Base-by-base conservation (phyloP, 768 basidiomycete genomes). In the Lactarius akahatsu region DNA sequence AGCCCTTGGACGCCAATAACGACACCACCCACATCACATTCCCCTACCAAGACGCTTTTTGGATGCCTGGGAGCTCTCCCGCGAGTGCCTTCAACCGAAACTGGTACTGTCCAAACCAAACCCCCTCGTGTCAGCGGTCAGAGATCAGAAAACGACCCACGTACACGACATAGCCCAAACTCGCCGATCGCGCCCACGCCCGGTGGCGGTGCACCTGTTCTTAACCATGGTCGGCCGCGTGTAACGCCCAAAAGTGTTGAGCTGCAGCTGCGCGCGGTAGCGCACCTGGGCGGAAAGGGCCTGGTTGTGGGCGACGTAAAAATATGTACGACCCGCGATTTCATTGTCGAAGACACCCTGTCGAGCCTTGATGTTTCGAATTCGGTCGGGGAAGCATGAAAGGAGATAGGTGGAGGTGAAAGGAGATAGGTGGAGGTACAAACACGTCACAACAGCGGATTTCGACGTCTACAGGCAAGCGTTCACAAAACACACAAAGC, bases 221-320 rank as follows among this genome's bases (percentile, higher is more conserved):
- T 93, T 95, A 36, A 97, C 91, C 2, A 87, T 88, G 16, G 88
- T 87, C n/a, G 92, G 90, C 45, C 92, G 86, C 0, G 92, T 89
- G 75, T 93, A 89, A 28, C 85, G 83, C 57, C 85, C 88, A 71
- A 97, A 92, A 6, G 88, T 86, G 77, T 96, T 96, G 59, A 98
- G 81, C 73, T 97, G 94, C 67, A 98, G 79, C 76, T 97, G 95
- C 16, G 96, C 96, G 71, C 95, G 91, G 75, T 95, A 91, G 63
- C 96, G 91, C 57, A 98, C 85, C 74, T 92, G 88, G 2, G 92
- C 82, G 98, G 79, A 1, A 89, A 98, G 79, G 2, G 89, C 85
- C 74, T 92, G 87, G 78, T 98, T 98, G 67, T 96, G 86, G 28
- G 96, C 94, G 71, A 98, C 91, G 77, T 88, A 94, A 58, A 98